Evolutionary conservation across 352 stramenopile genomes (phyloP), one percentile per base, ranked within the genome.

Genomic region (Peronospora destructor): DNA sequence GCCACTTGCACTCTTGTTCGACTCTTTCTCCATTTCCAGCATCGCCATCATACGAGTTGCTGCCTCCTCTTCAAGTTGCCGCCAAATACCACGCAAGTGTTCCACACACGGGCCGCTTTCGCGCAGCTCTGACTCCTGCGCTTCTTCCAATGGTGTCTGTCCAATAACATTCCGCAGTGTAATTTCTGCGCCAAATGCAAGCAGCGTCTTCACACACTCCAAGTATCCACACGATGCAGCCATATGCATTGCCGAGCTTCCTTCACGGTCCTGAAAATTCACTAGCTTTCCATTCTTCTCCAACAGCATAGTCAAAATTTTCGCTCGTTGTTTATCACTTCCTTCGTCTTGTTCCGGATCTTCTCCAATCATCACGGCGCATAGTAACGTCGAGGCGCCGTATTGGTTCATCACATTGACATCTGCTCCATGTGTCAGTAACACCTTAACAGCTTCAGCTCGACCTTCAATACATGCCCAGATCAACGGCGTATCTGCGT

Each of bases 401-500:
- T 73, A 79, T 42, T 88, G 76, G 46, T 85, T 89, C 47, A 87
- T 61, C 17, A 81, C 67, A 23, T 83, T 79, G 4, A 83, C 75
- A 23, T 89, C 68, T 14, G 78, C 82, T 5, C 67, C 61, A 48
- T 84, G 61, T 23, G 66, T 50, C 10, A 93, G 61, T 36, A 90
- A 53, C 53, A 80, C 75, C 30, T 75, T 76, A n/a, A 86, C 79
- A 9, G 76, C 76, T 32, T 80, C 76, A 2, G 61, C 51, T 12
- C 74, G 69, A 4, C 76, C 80, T 77, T 91, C 81, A 53, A 86
- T 88, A 17, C 81, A 91, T 23, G 81, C 77, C 81, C 81, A 91
- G 34, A 88, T 75, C 23, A 91, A 50, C 42, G 81, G 81, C 28
- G 81, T 91, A 41, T 91, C 80, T 61, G 59, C 70, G 36, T 91